Conservation (phyloP, 2,329 filamentous ascomycete genomes). For the Chaetomium globosum region DNA sequence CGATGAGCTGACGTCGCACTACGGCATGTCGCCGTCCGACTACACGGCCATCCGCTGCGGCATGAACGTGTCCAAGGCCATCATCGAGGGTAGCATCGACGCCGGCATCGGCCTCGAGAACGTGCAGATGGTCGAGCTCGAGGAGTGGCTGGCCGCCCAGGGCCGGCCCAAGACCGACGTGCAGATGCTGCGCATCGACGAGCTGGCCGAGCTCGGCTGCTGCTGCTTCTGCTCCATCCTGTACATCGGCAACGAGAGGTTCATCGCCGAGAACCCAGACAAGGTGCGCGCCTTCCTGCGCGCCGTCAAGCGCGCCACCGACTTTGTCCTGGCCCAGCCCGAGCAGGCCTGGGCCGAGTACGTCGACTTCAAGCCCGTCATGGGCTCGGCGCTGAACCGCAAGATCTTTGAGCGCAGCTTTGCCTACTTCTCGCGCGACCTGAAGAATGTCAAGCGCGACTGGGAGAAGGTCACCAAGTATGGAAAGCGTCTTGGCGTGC, state of each 20-base stretch:
- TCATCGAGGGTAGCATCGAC: slow-evolving; percentile 72
- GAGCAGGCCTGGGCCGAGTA: slow-evolving; percentile 68
- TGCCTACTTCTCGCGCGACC: slow-evolving; percentile 72
- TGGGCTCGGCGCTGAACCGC: slow-evolving; percentile 68
- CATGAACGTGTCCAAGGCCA: slow-evolving; percentile 79
- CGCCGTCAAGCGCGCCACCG: slow-evolving; percentile 74
- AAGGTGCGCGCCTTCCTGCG: slow-evolving; percentile 69
- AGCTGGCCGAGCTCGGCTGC: slow-evolving; percentile 76
- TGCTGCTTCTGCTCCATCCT: slow-evolving; percentile 84
- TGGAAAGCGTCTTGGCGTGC: slow-evolving; percentile 70
- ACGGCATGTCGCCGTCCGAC: slow-evolving; percentile 71
- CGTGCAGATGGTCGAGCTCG: slow-evolving; percentile 80
- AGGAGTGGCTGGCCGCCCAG: slow-evolving; percentile 70
- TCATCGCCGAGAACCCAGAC: slow-evolving; percentile 66
- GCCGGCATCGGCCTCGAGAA: slow-evolving; percentile 76
- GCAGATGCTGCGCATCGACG: slow-evolving; percentile 79
- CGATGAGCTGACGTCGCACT: slow-evolving; percentile 76
- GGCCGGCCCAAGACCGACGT: slow-evolving; percentile 67
- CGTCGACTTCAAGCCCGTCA: slow-evolving; percentile 70
- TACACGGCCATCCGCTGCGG: slow-evolving; percentile 78
- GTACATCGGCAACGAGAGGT: slow-evolving; percentile 76
- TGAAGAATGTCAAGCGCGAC: slow-evolving; percentile 74
- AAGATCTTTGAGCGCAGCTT: slow-evolving; percentile 81
- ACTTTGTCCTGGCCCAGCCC: slow-evolving; percentile 68
- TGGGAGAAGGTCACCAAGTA: slow-evolving; percentile 79